Base-by-base conservation (phyloP, 2,329 filamentous ascomycete genomes). In the Penicillium hesseltinei region DNA sequence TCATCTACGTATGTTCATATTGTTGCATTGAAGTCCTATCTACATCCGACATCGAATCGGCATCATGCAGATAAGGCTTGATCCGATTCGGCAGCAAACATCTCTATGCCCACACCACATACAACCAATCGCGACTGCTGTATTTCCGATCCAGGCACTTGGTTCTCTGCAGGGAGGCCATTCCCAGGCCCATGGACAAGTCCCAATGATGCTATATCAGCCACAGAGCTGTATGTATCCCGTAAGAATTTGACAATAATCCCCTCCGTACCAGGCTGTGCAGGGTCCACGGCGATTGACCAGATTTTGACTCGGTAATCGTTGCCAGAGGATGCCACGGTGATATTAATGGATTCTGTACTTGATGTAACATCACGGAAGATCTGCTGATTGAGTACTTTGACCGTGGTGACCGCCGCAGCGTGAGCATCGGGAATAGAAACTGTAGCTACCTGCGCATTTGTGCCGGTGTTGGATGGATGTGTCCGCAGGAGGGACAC, bases 161-260 rank as follows among this genome's bases (percentile, higher is more conserved):
- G 25, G 23, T 3, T 8, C 5, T 39, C 33, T 31, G 39, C 19
- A 3, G 53, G 58, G 10, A 19, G n/a, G 25, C 61, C 60, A 29
- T 61, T 46, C 21, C 43, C 27, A 13, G 53, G 43, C 6, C 61
- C 54, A 15, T 51, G 56, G 45, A 78, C 65, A 2, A 78, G 61
- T n/a, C 76, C 77, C 67, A 85, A 69, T 29, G 77, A 76, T 3
- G 82, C 81, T 19, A 83, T 77, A 70, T 86, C 84, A 15, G 83
- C 83, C 4, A 86, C 81, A 27, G 77, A 72, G 21, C 80, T 83
- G 58, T 76, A 77, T 45, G 60, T 57, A 51, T 77, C 68, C 6
- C 68, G 38, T 23, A 68, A 15, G 23, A 69, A 66, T 10, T 62
- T 43, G 36, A 74, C 61, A 10, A 52, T 55, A 9, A 73, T 69